Base-by-base conservation (phyloP, 2,329 filamentous ascomycete species). In the Fusarium burgessii region DNA sequence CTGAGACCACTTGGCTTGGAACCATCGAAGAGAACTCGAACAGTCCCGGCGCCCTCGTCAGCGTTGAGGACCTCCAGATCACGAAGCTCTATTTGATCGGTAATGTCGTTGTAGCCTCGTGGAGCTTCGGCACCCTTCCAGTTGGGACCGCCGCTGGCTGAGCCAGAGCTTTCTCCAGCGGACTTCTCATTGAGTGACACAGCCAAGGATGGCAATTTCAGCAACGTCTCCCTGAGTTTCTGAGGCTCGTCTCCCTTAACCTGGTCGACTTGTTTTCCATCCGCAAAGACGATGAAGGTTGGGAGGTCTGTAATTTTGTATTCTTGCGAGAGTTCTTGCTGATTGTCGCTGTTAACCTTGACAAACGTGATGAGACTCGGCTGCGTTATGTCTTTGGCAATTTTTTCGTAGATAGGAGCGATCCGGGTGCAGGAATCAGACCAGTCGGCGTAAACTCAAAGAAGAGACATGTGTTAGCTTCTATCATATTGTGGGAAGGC, bases 241-340 rank as follows among this genome's bases (percentile, higher is more conserved):
- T 85, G 82, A 17, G 89, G 87, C 79, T 97, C 89, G 51, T 93
- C 93, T 46, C 94, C 95, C 78, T 89, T 86, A 66, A 96, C 88
- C 76, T 89, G 91, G 56, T 92, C 88, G 49, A 89, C 87, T 61
- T 90, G 84, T 70, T 89, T 85, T 74, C 90, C 91, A 77, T 92
- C 87, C 75, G 92, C 91, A 84, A 93, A 97, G 76, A 98, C 87
- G 77, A 98, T 88, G 81, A 98, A 97, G n/a, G 95, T 97, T 12
- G 96, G 96, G 78, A 95, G 90, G 82, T 89, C 88, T 23, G 89
- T 90, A 77, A 98, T 86, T 71, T 85, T 85, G 83, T 97, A 96
- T 73, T 90, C 89, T 66, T 88, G 79, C 18, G 93, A 89, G 70
- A 98, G 89, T 40, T 93, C 90, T 76, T 89, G 85, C 79, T 96